Evolutionary conservation across 2,329 filamentous ascomycete genomes (phyloP), one percentile per base, ranked within the genome.

Genomic region (Leptographium wingfieldii): DNA sequence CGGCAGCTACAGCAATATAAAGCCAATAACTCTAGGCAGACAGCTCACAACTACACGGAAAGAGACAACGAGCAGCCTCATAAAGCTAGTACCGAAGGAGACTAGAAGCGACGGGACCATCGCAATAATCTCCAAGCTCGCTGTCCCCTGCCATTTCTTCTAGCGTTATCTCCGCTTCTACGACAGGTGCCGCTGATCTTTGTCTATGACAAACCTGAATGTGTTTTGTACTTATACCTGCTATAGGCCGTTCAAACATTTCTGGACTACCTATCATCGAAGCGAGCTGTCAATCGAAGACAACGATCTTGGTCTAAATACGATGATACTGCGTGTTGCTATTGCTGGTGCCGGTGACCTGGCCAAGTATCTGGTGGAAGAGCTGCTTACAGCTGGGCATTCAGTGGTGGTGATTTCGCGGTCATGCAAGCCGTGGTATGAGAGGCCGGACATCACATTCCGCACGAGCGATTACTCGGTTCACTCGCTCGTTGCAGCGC

Each of bases 311-410:
- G 7, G 29, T 31, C 3, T 5, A 5, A 31, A 5, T 38, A 10
- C 4, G 12, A 38, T 54, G 10, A 54, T 27, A 14, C 9, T 55
- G 40, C 58, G 53, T 19, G 55, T 62, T 19, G 60, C 60, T 10
- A 54, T 62, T 40, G 60, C 58, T 5, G 60, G 55, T 3, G 53
- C 59, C 19, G 60, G 60, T 57, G 56, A 62, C 56, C 25, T 60
- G 52, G 60, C 55, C 49, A 56, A 57, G 55, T 62, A 62, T 29
- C 25, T 62, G n/a, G 55, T 62, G 11, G 60, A 62, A 27, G 60
- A 62, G 60, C 10, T 59, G 1, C 60, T 59, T 19, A 48, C 53
- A 1, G 51, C 52, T 2, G 60, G 60, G 3, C 51, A 62, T 29
- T n/a, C 43, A 33, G 19, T 58, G 2, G 55, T 62, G 19, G 56